Evolutionary conservation across 1,139 yeast species (phyloP).

Genomic region (Debaryomyces psychrophilus): DNA sequence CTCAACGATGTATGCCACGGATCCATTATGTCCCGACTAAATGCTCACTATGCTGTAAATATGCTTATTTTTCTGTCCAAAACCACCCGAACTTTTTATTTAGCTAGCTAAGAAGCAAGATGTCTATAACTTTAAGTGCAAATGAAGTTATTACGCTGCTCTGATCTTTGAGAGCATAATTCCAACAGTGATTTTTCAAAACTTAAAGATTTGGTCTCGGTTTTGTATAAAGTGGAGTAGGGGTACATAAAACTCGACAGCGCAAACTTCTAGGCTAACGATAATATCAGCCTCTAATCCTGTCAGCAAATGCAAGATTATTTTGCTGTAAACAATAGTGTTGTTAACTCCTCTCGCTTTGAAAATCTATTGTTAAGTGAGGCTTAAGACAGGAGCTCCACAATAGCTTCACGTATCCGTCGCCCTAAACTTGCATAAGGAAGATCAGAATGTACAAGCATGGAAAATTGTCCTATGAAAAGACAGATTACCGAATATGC

Average conservation of each 20-base stretch:
- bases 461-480: not conserved
- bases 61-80: not conserved
- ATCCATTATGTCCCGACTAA: slow-evolving; percentile 2
- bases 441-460: not conserved
- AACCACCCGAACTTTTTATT: not conserved
- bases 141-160: not conserved
- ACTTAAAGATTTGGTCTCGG: not conserved
- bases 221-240: not conserved
- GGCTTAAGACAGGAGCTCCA: not conserved
- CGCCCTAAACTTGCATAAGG: slow-evolving; percentile 1
- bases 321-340: not conserved
- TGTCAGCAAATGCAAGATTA: not conserved
- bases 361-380: not conserved
- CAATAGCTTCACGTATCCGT: not conserved
- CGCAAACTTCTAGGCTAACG: not conserved
- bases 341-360: not conserved
- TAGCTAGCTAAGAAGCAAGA: not conserved
- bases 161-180: not conserved
- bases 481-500: slow-evolving; percentile 2
- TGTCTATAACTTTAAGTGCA: not conserved
- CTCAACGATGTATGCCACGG: slow-evolving; percentile 1
- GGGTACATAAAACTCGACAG: not conserved
- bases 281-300: not conserved
- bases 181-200: not conserved
- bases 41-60: not conserved